phyloP scores from a whole-genome alignment of 2,329 filamentous ascomycete genomes.

The Fusarium chlamydosporum region DNA sequence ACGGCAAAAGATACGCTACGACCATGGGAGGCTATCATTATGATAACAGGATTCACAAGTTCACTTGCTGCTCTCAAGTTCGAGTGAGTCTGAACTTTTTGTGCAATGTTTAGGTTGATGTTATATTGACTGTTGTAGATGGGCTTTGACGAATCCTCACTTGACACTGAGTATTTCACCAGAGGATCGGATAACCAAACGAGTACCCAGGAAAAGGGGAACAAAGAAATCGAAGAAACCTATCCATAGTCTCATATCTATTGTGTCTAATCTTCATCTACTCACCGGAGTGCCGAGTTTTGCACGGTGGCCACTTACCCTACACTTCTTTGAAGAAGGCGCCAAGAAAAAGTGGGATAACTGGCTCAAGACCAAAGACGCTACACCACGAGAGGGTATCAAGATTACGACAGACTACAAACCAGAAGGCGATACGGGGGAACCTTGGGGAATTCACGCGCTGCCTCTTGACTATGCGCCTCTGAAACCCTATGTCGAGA shows the following conservation, averaged over 20 bases:
- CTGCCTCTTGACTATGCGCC: slow-evolving; percentile 69
- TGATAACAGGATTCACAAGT: slow-evolving; percentile 91
- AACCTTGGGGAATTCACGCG: slow-evolving; percentile 65
- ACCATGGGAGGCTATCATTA: slow-evolving; percentile 91
- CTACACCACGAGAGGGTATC: slow-evolving; percentile 64
- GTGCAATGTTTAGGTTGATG: neutral
- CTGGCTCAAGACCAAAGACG: slow-evolving; percentile 66
- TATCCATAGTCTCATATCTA: slow-evolving; percentile 72
- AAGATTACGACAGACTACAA: slow-evolving; percentile 70
- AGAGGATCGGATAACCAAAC: slow-evolving; percentile 69
- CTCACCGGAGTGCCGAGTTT: slow-evolving; percentile 86
- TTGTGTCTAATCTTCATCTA: slow-evolving; percentile 84
- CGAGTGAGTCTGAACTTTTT: slow-evolving; percentile 71
- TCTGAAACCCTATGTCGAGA: slow-evolving; percentile 68
- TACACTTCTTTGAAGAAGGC: slow-evolving; percentile 83
- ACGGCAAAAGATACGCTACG: slow-evolving; percentile 78
- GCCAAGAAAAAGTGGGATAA: slow-evolving; percentile 77
- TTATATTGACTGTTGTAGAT: slow-evolving; percentile 66
- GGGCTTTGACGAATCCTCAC: slow-evolving; percentile 92
- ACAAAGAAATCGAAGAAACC: slow-evolving; percentile 71
- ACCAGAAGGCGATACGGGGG: slow-evolving; percentile 37
- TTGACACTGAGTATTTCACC: slow-evolving; percentile 82
- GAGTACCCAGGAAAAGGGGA: slow-evolving; percentile 63
- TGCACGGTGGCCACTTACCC: slow-evolving; percentile 81
- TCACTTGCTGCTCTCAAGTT: slow-evolving; percentile 92